phyloP scores from a whole-genome alignment of 441 rosid genomes.

The Macaranga tanarius region DNA sequence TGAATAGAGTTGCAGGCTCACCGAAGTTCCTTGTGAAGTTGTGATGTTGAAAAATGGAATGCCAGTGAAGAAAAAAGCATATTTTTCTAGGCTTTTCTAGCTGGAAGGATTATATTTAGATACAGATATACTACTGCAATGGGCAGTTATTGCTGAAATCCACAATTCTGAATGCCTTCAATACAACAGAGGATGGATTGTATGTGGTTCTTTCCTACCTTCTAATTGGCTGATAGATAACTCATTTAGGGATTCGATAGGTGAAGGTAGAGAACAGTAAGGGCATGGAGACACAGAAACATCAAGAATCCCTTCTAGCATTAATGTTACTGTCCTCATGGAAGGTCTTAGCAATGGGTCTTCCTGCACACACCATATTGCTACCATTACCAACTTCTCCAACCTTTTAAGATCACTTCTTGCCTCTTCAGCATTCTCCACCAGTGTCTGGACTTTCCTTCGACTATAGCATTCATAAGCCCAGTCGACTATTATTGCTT shows the following conservation, averaged over 20 bases:
- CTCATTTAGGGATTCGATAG: background rate
- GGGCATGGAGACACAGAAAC: slow-evolving; percentile 32
- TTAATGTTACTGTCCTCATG: slow-evolving; percentile 26
- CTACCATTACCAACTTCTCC: slow-evolving; percentile 20
- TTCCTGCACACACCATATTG: slow-evolving; percentile 30
- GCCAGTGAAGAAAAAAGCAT: no score
- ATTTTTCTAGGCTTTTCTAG: no score
- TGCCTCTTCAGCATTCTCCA: slow-evolving; percentile 23
- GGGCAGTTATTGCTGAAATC: no score
- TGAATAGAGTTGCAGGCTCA: no score
- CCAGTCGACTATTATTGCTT: slow-evolving; percentile 19
- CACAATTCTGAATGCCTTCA: no score
- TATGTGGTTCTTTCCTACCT: no score
- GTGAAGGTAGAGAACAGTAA: background rate
- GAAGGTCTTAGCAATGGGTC: slow-evolving; percentile 25
- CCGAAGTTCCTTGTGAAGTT: no score
- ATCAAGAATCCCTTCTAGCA: slow-evolving; percentile 26
- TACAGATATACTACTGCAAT: no score
- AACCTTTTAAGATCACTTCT: slow-evolving; percentile 20
- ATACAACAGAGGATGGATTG: no score
- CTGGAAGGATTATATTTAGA: no score
- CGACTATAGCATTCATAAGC: slow-evolving; percentile 16
- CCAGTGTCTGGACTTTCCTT: slow-evolving; percentile 11
- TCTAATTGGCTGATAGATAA: background rate
- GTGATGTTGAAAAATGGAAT: no score